phyloP scores from a whole-genome alignment of 441 rosid genomes.

The Erodium chrysanthum region DNA sequence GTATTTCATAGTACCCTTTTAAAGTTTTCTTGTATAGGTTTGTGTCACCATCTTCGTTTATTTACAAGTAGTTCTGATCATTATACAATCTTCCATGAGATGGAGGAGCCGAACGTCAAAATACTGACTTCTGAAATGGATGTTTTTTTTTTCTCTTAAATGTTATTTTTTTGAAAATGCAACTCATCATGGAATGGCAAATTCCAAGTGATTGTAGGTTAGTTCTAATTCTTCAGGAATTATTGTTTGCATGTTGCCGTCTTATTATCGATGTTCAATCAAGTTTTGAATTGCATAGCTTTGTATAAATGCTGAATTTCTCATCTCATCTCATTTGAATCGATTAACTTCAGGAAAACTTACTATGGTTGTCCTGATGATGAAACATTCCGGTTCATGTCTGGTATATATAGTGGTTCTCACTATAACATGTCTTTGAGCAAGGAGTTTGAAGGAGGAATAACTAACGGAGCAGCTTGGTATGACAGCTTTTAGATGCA shows the following conservation, averaged over 20 bases:
- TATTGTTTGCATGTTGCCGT: background rate
- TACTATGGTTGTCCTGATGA: slow-evolving; percentile 89
- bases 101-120: background rate
- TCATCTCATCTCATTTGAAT: slow-evolving; percentile 9
- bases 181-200: background rate
- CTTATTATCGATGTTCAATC: background rate
- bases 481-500: slow-evolving; percentile 22
- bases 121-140: slow-evolving; percentile 1
- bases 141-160: background rate
- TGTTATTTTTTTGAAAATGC: background rate
- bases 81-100: background rate
- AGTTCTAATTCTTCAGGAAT: background rate
- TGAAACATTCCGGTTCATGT: slow-evolving; percentile 66
- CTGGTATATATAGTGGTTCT: slow-evolving; percentile 61
- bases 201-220: background rate
- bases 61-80: background rate
- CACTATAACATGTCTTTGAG: slow-evolving; percentile 88
- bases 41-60: too few species aligned
- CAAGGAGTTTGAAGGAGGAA: slow-evolving; percentile 77
- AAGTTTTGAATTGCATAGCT: background rate
- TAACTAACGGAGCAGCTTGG: slow-evolving; percentile 93
- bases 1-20: background rate
- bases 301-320: background rate
- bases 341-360: slow-evolving; percentile 48
- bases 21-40: too few species aligned